Conservation (phyloP, 2,329 filamentous ascomycete genomes). For the Colletotrichum lupini region DNA sequence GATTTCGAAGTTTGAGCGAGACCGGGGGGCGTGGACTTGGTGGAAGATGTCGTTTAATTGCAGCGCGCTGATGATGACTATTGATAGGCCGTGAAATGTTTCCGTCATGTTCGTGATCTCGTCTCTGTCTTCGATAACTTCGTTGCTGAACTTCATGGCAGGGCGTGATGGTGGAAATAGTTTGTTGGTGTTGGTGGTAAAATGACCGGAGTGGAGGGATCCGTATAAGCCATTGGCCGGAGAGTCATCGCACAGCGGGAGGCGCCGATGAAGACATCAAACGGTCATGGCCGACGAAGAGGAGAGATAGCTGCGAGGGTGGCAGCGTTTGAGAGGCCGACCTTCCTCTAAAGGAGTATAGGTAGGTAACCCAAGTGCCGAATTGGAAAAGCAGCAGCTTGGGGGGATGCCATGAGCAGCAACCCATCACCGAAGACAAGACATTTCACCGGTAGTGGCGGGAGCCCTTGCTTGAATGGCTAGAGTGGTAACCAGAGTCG, state of each 20-base stretch:
- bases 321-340: slow-evolving; percentile 47
- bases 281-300: slow-evolving; percentile 58
- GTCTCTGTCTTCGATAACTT: slow-evolving; percentile 46
- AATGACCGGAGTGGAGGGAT: slow-evolving; percentile 11
- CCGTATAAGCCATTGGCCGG: background rate
- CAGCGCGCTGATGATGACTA: slow-evolving; percentile 11
- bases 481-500: slow-evolving; percentile 66
- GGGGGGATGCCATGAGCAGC: slow-evolving; percentile 52
- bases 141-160: slow-evolving; percentile 37
- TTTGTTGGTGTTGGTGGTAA: slow-evolving; percentile 3
- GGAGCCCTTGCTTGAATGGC: slow-evolving; percentile 57
- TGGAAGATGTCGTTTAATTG: slow-evolving; percentile 20
- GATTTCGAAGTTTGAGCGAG: slow-evolving; percentile 20
- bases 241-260: slow-evolving; percentile 32
- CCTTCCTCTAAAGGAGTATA: slow-evolving; percentile 57
- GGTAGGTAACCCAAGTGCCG: slow-evolving; percentile 58
- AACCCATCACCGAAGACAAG: slow-evolving; percentile 62
- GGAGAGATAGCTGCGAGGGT: slow-evolving; percentile 61
- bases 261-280: slow-evolving; percentile 53
- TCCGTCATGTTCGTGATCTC: slow-evolving; percentile 33
- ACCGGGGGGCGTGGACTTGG: slow-evolving; percentile 8
- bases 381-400: slow-evolving; percentile 57
- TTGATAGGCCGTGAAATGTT: slow-evolving; percentile 30
- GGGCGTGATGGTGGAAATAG: slow-evolving; percentile 19
- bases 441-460: slow-evolving; percentile 62